Conservation (phyloP, 2,329 filamentous ascomycete genomes). For the Phyllosticta paracitricarpa region DNA sequence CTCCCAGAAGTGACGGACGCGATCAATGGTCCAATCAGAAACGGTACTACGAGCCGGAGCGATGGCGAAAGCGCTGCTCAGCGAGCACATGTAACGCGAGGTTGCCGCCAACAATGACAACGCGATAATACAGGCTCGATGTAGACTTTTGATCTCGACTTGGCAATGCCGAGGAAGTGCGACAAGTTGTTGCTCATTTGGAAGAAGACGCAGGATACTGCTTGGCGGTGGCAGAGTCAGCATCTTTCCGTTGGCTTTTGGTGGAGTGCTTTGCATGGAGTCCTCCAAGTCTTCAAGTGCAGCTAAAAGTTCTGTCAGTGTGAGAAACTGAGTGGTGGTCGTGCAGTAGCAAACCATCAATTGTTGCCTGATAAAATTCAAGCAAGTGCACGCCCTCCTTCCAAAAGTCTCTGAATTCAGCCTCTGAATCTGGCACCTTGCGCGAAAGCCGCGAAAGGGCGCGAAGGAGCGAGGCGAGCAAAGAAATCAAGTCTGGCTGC, state of each 20-base stretch:
- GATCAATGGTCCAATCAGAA: not conserved
- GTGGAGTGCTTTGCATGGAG: conserved; percentile 7
- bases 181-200: conserved; percentile 29
- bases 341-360: conserved; percentile 28
- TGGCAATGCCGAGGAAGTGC: conserved; percentile 33
- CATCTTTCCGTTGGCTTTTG: conserved; percentile 16
- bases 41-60: not conserved
- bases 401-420: no score
- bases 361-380: conserved; percentile 30
- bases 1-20: not conserved
- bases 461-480: conserved; percentile 29
- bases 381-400: conserved; percentile 15
- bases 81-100: not conserved
- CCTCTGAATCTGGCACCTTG: conserved; percentile 20
- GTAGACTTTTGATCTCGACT: conserved; percentile 17
- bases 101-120: conserved; percentile 10
- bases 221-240: conserved; percentile 29
- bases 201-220: conserved; percentile 28
- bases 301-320: not conserved
- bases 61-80: not conserved
- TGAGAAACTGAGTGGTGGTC: not conserved
- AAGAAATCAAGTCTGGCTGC: conserved; percentile 24
- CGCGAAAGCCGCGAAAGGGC: conserved; percentile 26
- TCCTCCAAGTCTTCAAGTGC: not conserved
- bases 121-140: conserved; percentile 19